Conservation (phyloP, 1,284 basidiomycete species). For the Trichosporon sp. region DNA sequence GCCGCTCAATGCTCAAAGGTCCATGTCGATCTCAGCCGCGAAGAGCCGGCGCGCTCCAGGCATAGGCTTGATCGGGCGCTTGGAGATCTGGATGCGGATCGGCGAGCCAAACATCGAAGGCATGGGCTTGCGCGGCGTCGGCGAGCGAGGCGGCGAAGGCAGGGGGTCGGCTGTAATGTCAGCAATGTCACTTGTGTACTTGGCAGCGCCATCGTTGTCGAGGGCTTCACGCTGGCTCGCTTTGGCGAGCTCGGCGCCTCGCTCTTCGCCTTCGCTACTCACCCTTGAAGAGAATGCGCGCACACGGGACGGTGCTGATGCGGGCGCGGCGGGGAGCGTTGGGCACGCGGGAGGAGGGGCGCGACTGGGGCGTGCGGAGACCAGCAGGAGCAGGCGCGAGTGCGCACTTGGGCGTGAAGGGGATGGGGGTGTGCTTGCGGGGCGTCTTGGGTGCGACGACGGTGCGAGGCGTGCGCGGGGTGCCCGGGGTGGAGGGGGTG, state of each 20-base stretch:
- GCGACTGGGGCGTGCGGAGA: constrained; percentile 14
- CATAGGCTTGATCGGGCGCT: constrained; percentile 1
- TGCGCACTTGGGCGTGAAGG: constrained; percentile 1
- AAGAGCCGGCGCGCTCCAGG: constrained; percentile 3
- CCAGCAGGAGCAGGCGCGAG: not conserved
- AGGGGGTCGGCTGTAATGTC: constrained; percentile 4
- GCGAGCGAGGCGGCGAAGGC: constrained; percentile 4
- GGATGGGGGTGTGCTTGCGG: constrained; percentile 15
- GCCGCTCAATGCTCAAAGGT: not conserved
- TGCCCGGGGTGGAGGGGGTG: not conserved
- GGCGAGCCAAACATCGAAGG: not conserved
- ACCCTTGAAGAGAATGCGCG: constrained; percentile 13
- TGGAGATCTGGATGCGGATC: constrained; percentile 1
- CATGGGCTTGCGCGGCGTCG: constrained; percentile 12
- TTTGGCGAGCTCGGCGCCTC: not conserved
- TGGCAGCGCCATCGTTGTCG: no score
- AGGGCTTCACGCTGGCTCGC: not conserved
- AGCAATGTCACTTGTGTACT: not conserved
- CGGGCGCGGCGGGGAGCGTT: not conserved
- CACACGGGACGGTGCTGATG: constrained; percentile 8
- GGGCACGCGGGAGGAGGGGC: constrained; percentile 3
- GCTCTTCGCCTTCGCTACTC: not conserved
- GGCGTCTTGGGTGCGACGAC: constrained; percentile 14
- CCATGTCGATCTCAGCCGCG: not conserved
- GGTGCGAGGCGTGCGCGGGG: constrained; percentile 12